Percentiles rank a stretch among this genome's conserved stretches.
These are phyloP conservation scores for Nymphaea colorata DNA, from an alignment of 164 flowering plant genomes.

Conservation along the genomic window DNA sequence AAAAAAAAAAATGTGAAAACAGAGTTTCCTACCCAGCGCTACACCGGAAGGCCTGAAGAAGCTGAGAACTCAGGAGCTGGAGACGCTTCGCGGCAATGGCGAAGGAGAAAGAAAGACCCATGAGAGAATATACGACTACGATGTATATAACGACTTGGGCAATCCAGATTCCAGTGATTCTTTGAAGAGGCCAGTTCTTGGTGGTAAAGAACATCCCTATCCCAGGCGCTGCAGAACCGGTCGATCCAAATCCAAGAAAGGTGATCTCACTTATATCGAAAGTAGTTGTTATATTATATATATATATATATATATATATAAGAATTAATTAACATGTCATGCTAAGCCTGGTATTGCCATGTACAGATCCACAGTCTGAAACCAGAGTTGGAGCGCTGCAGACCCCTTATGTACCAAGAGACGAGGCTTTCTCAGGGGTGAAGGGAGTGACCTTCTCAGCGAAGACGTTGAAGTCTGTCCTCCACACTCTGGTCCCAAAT, in stretches of 20 bases:
- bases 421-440: constrained; percentile 24
- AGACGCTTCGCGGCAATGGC: constrained; percentile 27
- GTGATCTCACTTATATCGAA: background rate
- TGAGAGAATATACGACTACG: constrained; percentile 60
- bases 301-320: no score
- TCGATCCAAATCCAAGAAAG: constrained; percentile 12
- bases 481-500: constrained; percentile 18
- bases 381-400: background rate
- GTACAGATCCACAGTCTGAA: constrained; percentile 25
- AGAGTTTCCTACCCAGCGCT: constrained; percentile 55
- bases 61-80: constrained; percentile 34
- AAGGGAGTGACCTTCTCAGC: constrained; percentile 14
- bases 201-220: constrained; percentile 40
- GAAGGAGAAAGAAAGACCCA: constrained; percentile 25
- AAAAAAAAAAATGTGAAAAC: background rate
- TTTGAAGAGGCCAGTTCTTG: constrained; percentile 35
- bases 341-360: background rate
- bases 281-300: no score
- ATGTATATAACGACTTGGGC: constrained; percentile 52
- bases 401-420: constrained; percentile 27
- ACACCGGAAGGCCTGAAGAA: constrained; percentile 43
- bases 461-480: constrained; percentile 4
- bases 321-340: no score
- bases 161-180: constrained; percentile 27
- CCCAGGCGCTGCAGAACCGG: constrained; percentile 73